A percentile compares a stretch with the other conserved stretches of the same genome.
phyloP scores from a whole-genome alignment of 306 rosid species.

The Sindora glabra region DNA sequence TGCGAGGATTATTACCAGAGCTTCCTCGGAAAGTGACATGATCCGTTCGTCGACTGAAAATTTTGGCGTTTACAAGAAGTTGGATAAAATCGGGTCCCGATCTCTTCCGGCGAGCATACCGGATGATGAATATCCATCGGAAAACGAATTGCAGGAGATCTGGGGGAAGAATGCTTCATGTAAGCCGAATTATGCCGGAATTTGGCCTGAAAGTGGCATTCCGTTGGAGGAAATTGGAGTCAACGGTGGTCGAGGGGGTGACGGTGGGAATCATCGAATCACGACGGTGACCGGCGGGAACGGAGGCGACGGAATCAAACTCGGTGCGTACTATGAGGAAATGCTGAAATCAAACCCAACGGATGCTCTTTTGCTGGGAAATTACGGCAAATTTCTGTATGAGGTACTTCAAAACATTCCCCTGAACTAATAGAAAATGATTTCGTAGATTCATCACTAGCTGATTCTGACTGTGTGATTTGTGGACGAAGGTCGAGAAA shows the following conservation, averaged over 20 bases:
- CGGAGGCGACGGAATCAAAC: slow-evolving; percentile 35
- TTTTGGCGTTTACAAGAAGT: neutral
- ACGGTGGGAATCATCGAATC: neutral
- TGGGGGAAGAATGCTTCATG: neutral
- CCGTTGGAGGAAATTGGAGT: slow-evolving; percentile 9
- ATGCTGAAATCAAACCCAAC: slow-evolving; percentile 64
- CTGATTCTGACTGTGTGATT: neutral
- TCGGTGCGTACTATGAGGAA: slow-evolving; percentile 58
- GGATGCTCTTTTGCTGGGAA: slow-evolving; percentile 71
- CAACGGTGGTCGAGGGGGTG: slow-evolving; percentile 18
- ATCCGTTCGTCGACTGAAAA: neutral
- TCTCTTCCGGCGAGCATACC: slow-evolving; percentile 21
- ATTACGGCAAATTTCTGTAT: slow-evolving; percentile 72
- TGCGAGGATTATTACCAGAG: slow-evolving; percentile 17
- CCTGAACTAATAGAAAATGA: neutral
- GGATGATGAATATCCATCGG: slow-evolving; percentile 12
- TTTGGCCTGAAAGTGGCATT: slow-evolving; percentile 7
- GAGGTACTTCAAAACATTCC: slow-evolving; percentile 39
- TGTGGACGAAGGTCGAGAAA: slow-evolving; percentile 33
- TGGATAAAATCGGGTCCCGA: slow-evolving; percentile 9
- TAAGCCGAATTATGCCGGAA: neutral
- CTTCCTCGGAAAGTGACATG: slow-evolving; percentile 24
- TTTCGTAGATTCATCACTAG: neutral
- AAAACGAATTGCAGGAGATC: neutral
- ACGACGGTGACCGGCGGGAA: slow-evolving; percentile 17